Percentiles rank a stretch among this genome's conserved stretches.
These are phyloP conservation scores for Pseudomonodictys pantanalensis DNA, from an alignment of 495 filamentous ascomycete genomes.

Conservation along the genomic window DNA sequence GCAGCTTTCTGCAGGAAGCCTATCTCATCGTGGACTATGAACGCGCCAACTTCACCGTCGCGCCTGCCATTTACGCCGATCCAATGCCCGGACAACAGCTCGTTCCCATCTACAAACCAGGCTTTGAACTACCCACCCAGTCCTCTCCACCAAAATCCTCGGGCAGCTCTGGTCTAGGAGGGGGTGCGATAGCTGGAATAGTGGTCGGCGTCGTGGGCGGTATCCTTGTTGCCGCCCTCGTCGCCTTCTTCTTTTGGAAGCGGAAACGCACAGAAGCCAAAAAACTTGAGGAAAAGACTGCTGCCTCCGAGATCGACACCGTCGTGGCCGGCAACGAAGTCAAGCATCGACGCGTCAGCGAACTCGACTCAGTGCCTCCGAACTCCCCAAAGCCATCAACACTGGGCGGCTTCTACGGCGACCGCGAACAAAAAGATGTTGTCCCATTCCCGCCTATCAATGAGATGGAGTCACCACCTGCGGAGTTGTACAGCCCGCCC, in stretches of 20 bases:
- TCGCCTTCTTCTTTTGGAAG: constrained; percentile 21
- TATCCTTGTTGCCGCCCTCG: constrained; percentile 12
- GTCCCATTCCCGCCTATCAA: constrained; percentile 23
- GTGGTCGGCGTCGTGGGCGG: constrained; percentile 28
- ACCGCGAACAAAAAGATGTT: constrained; percentile 17
- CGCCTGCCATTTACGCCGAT: constrained; percentile 24
- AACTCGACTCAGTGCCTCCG: constrained; percentile 25
- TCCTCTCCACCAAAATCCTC: not conserved
- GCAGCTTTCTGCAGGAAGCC: constrained; percentile 41
- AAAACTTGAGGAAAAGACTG: not conserved
- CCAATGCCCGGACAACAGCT: constrained; percentile 11
- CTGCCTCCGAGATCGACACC: constrained; percentile 18
- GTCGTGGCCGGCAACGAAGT: constrained; percentile 18
- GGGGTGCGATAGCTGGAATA: constrained; percentile 33
- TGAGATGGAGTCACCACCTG: constrained; percentile 28
- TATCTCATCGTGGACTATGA: constrained; percentile 42
- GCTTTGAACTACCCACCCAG: not conserved
- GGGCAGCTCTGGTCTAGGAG: constrained; percentile 13
- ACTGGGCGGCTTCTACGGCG: constrained; percentile 22
- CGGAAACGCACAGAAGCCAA: constrained; percentile 1
- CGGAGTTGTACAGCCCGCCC: constrained; percentile 25
- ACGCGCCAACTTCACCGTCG: constrained; percentile 33
- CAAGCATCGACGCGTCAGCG: constrained; percentile 22
- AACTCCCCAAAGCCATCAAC: constrained; percentile 7
- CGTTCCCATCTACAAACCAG: constrained; percentile 14